Base-by-base conservation (phyloP, 2,329 filamentous ascomycete genomes). In the Penicillium sp. region DNA sequence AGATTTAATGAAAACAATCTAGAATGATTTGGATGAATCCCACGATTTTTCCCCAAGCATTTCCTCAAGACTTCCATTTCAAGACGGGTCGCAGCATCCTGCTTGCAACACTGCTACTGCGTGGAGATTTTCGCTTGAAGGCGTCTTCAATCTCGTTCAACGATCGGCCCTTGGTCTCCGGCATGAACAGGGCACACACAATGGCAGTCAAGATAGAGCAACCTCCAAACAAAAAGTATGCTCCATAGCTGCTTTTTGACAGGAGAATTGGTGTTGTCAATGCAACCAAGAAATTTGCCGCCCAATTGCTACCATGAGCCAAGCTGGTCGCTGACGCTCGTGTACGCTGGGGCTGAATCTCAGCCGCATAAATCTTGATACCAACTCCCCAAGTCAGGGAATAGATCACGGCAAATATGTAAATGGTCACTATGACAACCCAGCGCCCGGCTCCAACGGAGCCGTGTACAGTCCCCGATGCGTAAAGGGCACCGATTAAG, bases 321-420 rank as follows among this genome's bases (percentile, higher is more conserved):
- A 84, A 58, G 50, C 76, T 79, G 9, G 78, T 82, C 3, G 81
- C 82, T 0, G 78, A 77, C 0, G 82, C 83, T 4, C 83, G 73
- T 0, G 81, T 84, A 34, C 77, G 71, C 2, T 75, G 72, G 0
- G 82, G 81, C 57, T 85, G 82, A 36, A 85, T 84, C 67, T 86
- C 83, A 10, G 77, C 76, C 1, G 79, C 77, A 53, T 84, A 86
- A 8, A 86, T 79, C 55, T 81, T 81, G 46, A 80, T 72, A 0
- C 78, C 75, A 13, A 86, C 79, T 0, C 73, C 82, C 81, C 83
- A 86, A 0, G 81, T 67, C 4, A 69, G 53, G 18, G 64, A 68
- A 46, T 62, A 70, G 14, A 63, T 53, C 29, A 62, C 58, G 16
- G 62, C 60, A 32, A 61, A 64, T 2, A 63, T 31, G 21, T 63